These are phyloP conservation scores for Aureobasidium leucospermi DNA, from an alignment of 2,329 filamentous ascomycete species.

Conservation along the genomic window DNA sequence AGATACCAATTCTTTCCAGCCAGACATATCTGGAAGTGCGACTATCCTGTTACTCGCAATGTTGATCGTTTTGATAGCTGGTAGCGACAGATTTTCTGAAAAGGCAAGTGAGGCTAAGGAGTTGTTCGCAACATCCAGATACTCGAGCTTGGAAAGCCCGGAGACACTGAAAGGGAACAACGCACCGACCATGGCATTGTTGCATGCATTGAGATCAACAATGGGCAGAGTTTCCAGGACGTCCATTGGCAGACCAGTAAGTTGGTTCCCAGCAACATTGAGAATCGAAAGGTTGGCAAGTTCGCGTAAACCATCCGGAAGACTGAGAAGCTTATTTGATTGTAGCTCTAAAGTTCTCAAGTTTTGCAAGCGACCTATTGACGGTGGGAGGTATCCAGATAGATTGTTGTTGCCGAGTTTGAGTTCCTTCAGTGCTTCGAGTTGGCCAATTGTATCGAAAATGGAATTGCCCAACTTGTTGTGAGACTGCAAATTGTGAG, in stretches of 20 bases:
- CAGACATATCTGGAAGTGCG: conserved; percentile 62
- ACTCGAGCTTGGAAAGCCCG: conserved; percentile 54
- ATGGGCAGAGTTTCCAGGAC: conserved; percentile 61
- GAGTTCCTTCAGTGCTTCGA: conserved; percentile 66
- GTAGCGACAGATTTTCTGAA: conserved; percentile 51
- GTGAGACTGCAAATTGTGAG: conserved; percentile 51
- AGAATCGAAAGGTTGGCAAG: conserved; percentile 65
- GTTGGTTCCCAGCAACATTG: conserved; percentile 71
- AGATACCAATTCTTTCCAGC: conserved; percentile 66
- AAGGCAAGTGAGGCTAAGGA: conserved; percentile 51
- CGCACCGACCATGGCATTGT: conserved; percentile 68
- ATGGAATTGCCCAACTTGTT: conserved; percentile 70
- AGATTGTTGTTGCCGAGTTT: conserved; percentile 74
- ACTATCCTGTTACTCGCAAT: conserved; percentile 76
- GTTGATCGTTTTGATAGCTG: conserved; percentile 64
- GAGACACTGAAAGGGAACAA: conserved; percentile 58
- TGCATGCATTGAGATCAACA: conserved; percentile 64
- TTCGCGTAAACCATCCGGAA: conserved; percentile 61
- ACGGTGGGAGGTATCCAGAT: conserved; percentile 57
- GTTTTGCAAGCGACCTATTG: conserved; percentile 56
- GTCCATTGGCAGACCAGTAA: conserved; percentile 65
- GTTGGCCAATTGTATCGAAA: conserved; percentile 66
- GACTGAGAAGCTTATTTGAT: conserved; percentile 64
- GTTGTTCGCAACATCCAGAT: conserved; percentile 72
- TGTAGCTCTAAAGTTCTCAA: conserved; percentile 78